Percentiles rank a stretch among this genome's conserved stretches.
Evolutionary conservation across 2,329 filamentous ascomycete genomes (phyloP).

Genomic region (Fusarium haematococcum): DNA sequence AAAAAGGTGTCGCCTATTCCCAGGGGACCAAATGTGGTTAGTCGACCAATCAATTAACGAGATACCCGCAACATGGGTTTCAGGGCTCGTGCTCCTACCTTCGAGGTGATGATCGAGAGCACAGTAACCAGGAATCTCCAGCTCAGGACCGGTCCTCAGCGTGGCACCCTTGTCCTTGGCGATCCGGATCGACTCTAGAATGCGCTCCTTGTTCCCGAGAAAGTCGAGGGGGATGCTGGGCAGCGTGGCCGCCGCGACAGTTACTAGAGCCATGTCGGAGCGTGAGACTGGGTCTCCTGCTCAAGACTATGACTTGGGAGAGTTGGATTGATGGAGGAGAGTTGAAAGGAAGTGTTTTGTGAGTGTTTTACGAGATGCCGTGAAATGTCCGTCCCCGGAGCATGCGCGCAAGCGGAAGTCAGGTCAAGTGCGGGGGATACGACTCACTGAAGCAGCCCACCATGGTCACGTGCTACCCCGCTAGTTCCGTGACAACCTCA

Average conservation of each 20-base stretch:
- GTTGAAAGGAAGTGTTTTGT: not conserved
- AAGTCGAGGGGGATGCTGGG: constrained; percentile 66
- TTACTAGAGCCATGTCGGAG: constrained; percentile 31
- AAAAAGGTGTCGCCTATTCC: constrained; percentile 52
- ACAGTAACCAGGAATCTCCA: not conserved
- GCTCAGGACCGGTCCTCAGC: not conserved
- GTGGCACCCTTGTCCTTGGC: not conserved
- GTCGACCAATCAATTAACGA: not conserved
- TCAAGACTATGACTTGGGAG: not conserved
- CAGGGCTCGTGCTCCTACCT: not conserved
- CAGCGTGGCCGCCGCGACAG: constrained; percentile 51
- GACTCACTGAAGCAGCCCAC: not conserved
- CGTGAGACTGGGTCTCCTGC: not conserved
- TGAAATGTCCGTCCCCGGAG: not conserved
- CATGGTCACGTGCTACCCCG: not conserved
- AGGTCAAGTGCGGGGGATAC: not conserved
- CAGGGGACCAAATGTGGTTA: not conserved
- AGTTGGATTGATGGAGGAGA: not conserved
- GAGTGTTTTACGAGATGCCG: not conserved
- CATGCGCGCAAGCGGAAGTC: not conserved
- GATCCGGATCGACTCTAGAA: constrained; percentile 1
- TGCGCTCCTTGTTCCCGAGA: constrained; percentile 43
- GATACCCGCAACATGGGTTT: not conserved
- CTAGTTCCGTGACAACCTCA: not conserved
- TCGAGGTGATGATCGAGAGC: not conserved